phyloP scores from a whole-genome alignment of 1,284 basidiomycete genomes.

The Cerrena zonata region DNA sequence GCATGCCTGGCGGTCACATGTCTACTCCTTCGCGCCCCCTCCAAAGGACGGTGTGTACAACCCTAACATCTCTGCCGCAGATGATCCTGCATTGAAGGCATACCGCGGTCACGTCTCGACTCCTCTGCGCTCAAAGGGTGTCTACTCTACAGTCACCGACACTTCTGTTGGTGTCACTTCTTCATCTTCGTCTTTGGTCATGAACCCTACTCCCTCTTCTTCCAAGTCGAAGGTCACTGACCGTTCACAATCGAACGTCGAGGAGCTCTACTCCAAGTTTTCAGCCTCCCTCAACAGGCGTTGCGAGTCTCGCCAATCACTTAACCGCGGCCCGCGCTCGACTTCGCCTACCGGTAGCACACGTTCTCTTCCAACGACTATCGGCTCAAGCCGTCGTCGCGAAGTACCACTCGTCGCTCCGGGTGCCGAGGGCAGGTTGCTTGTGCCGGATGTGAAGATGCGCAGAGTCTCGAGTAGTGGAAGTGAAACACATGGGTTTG shows the following conservation, averaged over 20 bases:
- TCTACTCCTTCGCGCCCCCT: conserved; percentile 43
- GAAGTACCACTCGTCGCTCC: conserved; percentile 50
- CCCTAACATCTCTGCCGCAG: conserved; percentile 21
- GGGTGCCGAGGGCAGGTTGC: conserved; percentile 56
- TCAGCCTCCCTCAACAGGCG: conserved; percentile 48
- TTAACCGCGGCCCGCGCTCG: conserved; percentile 22
- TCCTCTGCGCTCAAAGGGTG: conserved; percentile 42
- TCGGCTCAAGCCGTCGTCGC: conserved; percentile 12
- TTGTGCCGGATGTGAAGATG: conserved; percentile 61
- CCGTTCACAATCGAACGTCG: conserved; percentile 26
- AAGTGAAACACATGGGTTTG: conserved; percentile 15
- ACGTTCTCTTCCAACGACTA: conserved; percentile 24
- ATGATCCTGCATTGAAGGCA: conserved; percentile 24
- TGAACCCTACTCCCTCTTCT: conserved; percentile 7
- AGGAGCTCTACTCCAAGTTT: conserved; percentile 50
- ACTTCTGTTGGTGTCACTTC: conserved; percentile 24
- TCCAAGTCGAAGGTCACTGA: conserved; percentile 12
- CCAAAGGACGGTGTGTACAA: conserved; percentile 4
- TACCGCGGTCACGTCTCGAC: conserved; percentile 45
- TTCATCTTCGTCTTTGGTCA: conserved; percentile 15
- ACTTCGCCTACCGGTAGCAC: conserved; percentile 29
- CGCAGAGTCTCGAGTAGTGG: conserved; percentile 27
- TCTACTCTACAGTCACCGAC: conserved; percentile 42
- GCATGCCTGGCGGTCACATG: conserved; percentile 55
- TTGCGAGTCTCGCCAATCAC: conserved; percentile 42